A percentile compares a stretch with the other conserved stretches of the same genome.
Evolutionary conservation across 2,329 filamentous ascomycete genomes (phyloP).

Genomic region (Fusarium verrucosum): DNA sequence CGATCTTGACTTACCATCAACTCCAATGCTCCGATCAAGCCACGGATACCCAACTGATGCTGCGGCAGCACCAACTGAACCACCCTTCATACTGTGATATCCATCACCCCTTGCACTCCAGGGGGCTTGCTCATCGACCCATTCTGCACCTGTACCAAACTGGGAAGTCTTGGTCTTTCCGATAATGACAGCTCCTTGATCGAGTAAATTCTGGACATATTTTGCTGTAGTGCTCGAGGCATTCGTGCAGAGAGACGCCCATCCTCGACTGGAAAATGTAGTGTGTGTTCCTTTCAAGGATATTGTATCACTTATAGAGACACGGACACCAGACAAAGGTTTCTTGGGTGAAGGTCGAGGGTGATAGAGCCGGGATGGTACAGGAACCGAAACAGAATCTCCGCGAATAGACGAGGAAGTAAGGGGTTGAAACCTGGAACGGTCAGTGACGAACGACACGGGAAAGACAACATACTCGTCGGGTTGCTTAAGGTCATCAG

Average conservation of each 20-base stretch:
- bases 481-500: slow-evolving; percentile 45
- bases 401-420: slow-evolving; percentile 42
- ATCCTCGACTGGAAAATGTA: slow-evolving; percentile 66
- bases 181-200: slow-evolving; percentile 66
- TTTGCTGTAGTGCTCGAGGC: slow-evolving; percentile 56
- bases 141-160: slow-evolving; percentile 56
- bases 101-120: slow-evolving; percentile 60
- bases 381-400: slow-evolving; percentile 47
- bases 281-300: slow-evolving; percentile 61
- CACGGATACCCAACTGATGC: slow-evolving; percentile 54
- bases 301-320: slow-evolving; percentile 50
- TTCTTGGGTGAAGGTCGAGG: slow-evolving; percentile 41
- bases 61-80: slow-evolving; percentile 52
- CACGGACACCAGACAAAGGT: slow-evolving; percentile 51
- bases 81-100: slow-evolving; percentile 51
- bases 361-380: slow-evolving; percentile 52
- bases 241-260: slow-evolving; percentile 61
- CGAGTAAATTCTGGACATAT: slow-evolving; percentile 64
- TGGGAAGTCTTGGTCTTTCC: slow-evolving; percentile 63
- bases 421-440: slow-evolving; percentile 46
- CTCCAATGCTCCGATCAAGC: slow-evolving; percentile 51
- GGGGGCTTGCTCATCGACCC: slow-evolving; percentile 53
- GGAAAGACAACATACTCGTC: slow-evolving; percentile 36
- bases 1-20: slow-evolving; percentile 48
- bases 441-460: slow-evolving; percentile 8